Base-by-base conservation (phyloP, 495 filamentous ascomycete species). In the Delitschia confertaspora region DNA sequence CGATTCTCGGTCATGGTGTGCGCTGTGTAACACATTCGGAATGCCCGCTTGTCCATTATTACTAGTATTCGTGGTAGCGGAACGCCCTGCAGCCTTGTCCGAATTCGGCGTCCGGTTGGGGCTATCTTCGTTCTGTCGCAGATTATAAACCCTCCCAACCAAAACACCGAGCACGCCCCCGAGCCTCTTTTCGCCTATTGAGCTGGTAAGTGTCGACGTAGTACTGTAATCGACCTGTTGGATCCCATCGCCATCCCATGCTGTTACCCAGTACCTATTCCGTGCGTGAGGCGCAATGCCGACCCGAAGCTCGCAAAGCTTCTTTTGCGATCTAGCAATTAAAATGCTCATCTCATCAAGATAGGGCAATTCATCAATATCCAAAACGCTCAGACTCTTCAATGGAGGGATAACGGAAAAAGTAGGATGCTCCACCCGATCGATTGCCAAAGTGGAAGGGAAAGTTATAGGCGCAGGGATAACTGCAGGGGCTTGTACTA, bases 331-430 rank as follows among this genome's bases (percentile, higher is more conserved):
- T 13, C 79, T 73, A 37, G 79, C 80, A 45, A 96, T 80, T 2
- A 95, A 72, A 34, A 83, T 68, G 25, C 80, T 83, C 71, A 94
- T 80, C 64, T 96, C 89, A 54, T 94, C 85, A 26, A 95, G 62
- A 65, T 96, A 94, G 14, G 78, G 73, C 5, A 83, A 67, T 57
- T 93, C 86, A 52, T 96, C 89, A 33, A 96, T 86, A 49, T 94
- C 83, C 31, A 96, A 69, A 7, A 91, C 88, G 19, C 74, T 83
- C 43, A 95, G 63, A 51, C 79, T 88, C 60, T 78, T 82, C 36
- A 96, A 66, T 2, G 87, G 75, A 10, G 85, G 85, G 3, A 96
- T 67, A 11, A 88, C 75, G 43, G 83, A 93, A 55, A 96, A 82
- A 4, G 83, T 86, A 0, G 88, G 88, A 38, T 85, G 82, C 60